Base-by-base conservation (phyloP, 306 rosid genomes). In the Potentilla sterilis region DNA sequence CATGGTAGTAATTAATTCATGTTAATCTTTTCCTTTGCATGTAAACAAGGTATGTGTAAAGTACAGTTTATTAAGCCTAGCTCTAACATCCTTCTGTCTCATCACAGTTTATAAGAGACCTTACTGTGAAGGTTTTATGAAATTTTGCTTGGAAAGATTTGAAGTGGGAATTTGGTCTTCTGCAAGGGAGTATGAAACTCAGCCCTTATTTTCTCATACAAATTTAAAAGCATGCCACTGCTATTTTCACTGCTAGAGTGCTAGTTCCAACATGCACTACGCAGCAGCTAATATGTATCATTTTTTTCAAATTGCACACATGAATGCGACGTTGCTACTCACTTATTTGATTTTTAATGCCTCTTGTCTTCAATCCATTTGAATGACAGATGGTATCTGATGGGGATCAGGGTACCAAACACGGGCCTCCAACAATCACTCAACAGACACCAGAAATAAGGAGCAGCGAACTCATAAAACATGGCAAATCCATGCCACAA, bases 121-220 rank as follows among this genome's bases (percentile, higher is more conserved):
- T 10, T 28, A 70, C 21, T 74, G 82, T 61, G 86, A 83, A 44
- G 83, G 61, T 0, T 85, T 86, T 19, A 63, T 86, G 54, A 78
- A 34, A 67, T 86, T 86, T 59, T 86, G 85, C 61, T 72, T 81
- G 57, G 85, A 81, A 46, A 83, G 79, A 54, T 86, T 83, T 73
- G 81, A 83, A 73, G 83, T 83, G 28, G 89, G 83, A 24, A 69
- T 86, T 61, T 81, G 89, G 85, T 83, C 83, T 71, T 83, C 87
- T 21, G 83, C 89, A 16, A 78, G 8, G 67, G 76, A 72, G 89
- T 75, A 5, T 51, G 22, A 51, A 16, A 15, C 57, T 18, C 16
- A 2, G 7, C 0, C 6, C n/a, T n/a, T 48, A 14, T 48, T 48
- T 48, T 14, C 3, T 48, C 54, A 48, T 14, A 48, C n/a, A 14